Evolutionary conservation across 164 flowering plant species (phyloP).

Genomic region (Vitis amurensis): DNA sequence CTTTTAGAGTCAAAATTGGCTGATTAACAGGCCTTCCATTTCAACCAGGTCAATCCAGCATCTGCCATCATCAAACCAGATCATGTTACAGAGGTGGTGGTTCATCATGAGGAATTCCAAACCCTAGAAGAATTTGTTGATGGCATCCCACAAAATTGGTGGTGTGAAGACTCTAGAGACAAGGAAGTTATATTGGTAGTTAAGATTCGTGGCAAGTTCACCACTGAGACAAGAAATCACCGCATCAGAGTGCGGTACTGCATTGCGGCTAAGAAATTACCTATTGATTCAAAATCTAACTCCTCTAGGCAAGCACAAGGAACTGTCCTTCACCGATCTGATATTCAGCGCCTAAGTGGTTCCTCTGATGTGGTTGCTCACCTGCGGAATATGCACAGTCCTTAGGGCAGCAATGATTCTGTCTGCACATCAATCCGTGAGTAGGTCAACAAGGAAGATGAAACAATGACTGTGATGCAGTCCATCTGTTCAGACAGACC

Average conservation of each 20-base stretch:
- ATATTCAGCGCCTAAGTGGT: conserved; percentile 40
- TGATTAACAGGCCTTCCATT: background rate
- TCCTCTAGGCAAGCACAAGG: conserved; percentile 28
- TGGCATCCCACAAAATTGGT: conserved; percentile 79
- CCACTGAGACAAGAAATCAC: conserved; percentile 45
- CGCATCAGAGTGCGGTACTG: conserved; percentile 62
- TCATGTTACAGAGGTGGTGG: conserved; percentile 60
- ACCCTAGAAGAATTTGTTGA: conserved; percentile 81
- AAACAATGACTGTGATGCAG: too few species aligned
- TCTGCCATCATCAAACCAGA: conserved; percentile 69
- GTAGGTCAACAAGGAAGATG: too few species aligned
- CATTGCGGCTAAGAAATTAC: conserved; percentile 40
- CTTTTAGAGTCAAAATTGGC: too few species aligned
- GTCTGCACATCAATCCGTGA: too few species aligned
- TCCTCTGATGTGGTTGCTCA: conserved; percentile 56
- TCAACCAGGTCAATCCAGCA: conserved; percentile 70
- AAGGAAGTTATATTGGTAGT: conserved; percentile 68
- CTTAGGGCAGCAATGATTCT: conserved; percentile 20
- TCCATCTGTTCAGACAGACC: too few species aligned
- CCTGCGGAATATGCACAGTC: conserved; percentile 42
- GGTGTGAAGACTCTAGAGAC: conserved; percentile 90
- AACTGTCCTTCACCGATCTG: conserved; percentile 56
- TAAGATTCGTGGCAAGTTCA: conserved; percentile 47
- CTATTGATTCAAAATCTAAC: conserved; percentile 24
- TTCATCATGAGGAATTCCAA: conserved; percentile 70